Base-by-base conservation (phyloP, 2,329 filamentous ascomycete species). In the Penicillium sp. region DNA sequence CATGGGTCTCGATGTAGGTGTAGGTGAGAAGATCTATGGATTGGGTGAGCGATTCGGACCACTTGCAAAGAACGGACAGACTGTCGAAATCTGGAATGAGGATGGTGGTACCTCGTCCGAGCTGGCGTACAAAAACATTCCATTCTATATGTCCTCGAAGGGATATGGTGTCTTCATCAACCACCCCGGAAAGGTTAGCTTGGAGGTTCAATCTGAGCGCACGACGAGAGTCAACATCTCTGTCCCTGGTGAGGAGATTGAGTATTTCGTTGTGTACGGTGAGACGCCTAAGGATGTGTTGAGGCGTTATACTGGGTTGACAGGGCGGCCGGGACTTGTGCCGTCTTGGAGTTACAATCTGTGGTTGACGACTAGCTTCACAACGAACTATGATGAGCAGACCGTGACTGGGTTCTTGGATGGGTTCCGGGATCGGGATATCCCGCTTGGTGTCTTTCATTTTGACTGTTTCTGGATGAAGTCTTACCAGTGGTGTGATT, bases 391-490 rank as follows among this genome's bases (percentile, higher is more conserved):
- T 68, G 86, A 89, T 60, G 88, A 90, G 71, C 71, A 80, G 21
- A 90, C 88, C 0, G 88, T 90, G 26, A 84, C 79, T 46, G 65
- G 70, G 8, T 90, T 90, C 71, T 80, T 90, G 22, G 83, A 89
- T 63, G 87, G 87, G 11, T 90, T 91, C 84, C 82, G 81, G 59
- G 77, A 82, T 49, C 82, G 86, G 2, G 81, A 84, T 46, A 88
- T 87, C 16, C 85, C 86, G 0, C 81, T 91, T 1, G 84, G 88
- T 37, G 87, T 90, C 3, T 90, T 91, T 72, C 89, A 91, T 71
- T 91, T 88, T 62, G 88, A 91, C 69, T 89, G 86, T 71, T 91
- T 90, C 80, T 91, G 88, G 88, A 86, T 91, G 80, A 86, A 87
- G 60, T 86, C 85, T 1, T 90, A 90, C 69, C 84, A 85, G 55